These are phyloP conservation scores for Umbilicaria muhlenbergii DNA, from an alignment of 495 filamentous ascomycete genomes.

Conservation along the genomic window DNA sequence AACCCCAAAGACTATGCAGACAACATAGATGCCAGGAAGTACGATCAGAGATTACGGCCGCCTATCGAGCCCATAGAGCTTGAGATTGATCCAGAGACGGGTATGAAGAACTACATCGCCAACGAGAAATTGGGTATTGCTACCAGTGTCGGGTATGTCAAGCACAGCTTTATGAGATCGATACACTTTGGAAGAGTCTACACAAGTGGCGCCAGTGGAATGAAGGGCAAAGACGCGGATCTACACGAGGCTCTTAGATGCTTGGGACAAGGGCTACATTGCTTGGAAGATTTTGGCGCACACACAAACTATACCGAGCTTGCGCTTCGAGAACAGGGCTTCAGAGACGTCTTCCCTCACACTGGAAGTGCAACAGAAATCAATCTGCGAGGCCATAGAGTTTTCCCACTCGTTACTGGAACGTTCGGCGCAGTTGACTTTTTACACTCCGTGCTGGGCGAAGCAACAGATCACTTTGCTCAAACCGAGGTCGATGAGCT, in stretches of 20 bases:
- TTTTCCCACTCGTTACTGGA: slow-evolving; percentile 80
- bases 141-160: slow-evolving; percentile 80
- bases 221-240: slow-evolving; percentile 63
- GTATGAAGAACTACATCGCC: slow-evolving; percentile 98
- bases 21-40: slow-evolving; percentile 68
- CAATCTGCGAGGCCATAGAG: slow-evolving; percentile 51
- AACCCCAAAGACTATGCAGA: slow-evolving; percentile 90
- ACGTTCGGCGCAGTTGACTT: slow-evolving; percentile 92
- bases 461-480: slow-evolving; percentile 89
- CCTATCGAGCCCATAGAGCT: slow-evolving; percentile 63
- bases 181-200: slow-evolving; percentile 87
- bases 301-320: slow-evolving; percentile 94
- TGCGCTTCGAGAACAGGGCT: slow-evolving; percentile 70
- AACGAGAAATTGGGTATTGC: slow-evolving; percentile 77
- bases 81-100: slow-evolving; percentile 66
- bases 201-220: slow-evolving; percentile 46
- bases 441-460: slow-evolving; percentile 89
- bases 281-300: slow-evolving; percentile 87
- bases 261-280: slow-evolving; percentile 84
- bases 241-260: slow-evolving; percentile 79
- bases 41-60: slow-evolving; percentile 65
- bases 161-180: slow-evolving; percentile 64
- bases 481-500: slow-evolving; percentile 90
- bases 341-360: slow-evolving; percentile 71
- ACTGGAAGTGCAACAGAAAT: slow-evolving; percentile 62